Conservation (phyloP, 495 filamentous ascomycete genomes). For the Hyaloscypha bicolor region DNA sequence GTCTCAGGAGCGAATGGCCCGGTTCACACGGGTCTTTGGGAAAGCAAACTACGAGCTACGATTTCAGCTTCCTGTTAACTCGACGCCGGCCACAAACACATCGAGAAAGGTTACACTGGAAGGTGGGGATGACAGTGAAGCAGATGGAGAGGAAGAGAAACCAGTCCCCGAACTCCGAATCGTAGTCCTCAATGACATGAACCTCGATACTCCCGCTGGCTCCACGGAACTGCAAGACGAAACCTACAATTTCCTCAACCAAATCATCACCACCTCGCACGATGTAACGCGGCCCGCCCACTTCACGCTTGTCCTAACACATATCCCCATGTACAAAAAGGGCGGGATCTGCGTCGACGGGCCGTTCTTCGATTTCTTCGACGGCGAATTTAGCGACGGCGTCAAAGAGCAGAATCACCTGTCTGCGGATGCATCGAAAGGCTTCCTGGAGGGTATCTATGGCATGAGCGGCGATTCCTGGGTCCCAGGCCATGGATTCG, state of each 20-base stretch:
- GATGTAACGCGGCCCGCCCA: conserved; percentile 67
- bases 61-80: conserved; percentile 61
- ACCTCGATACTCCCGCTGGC: conserved; percentile 80
- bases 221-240: conserved; percentile 64
- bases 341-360: conserved; percentile 81
- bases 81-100: neutral
- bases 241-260: conserved; percentile 78
- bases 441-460: conserved; percentile 77
- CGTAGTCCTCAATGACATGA: conserved; percentile 86
- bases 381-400: conserved; percentile 61
- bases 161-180: conserved; percentile 68
- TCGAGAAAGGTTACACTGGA: neutral
- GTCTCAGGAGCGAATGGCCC: conserved; percentile 64
- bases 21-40: conserved; percentile 85
- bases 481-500: conserved; percentile 56
- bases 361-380: conserved; percentile 77
- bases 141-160: conserved; percentile 34
- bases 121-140: conserved; percentile 29
- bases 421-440: conserved; percentile 61
- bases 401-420: conserved; percentile 93
- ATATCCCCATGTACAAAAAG: conserved; percentile 86
- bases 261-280: conserved; percentile 63
- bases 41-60: conserved; percentile 83
- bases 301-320: conserved; percentile 84
- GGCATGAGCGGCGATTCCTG: conserved; percentile 66